These are phyloP conservation scores for Arthrobotrys entomopaga DNA, from an alignment of 2,329 filamentous ascomycete species.

Conservation along the genomic window DNA sequence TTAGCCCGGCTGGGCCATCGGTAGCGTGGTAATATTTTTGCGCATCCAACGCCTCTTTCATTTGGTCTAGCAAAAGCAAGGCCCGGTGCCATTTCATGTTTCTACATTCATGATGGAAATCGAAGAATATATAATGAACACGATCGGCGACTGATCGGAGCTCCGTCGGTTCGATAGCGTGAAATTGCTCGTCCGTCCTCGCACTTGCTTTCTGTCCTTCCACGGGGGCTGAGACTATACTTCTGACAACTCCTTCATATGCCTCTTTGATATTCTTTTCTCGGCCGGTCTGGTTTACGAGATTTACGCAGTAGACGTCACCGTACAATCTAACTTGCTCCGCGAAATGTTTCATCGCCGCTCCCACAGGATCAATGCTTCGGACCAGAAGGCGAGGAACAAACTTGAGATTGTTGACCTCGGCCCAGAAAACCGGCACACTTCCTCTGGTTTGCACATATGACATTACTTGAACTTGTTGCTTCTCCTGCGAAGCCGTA, in stretches of 20 bases:
- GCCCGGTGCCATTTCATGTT: conserved; percentile 93
- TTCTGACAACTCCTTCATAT: conserved; percentile 88
- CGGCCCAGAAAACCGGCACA: conserved; percentile 94
- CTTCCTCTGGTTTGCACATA: conserved; percentile 97
- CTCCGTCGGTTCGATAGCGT: conserved; percentile 74
- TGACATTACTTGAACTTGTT: conserved; percentile 87
- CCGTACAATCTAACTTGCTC: conserved; percentile 95
- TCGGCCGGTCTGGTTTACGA: conserved; percentile 95
- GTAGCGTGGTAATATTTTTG: conserved; percentile 94
- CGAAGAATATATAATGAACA: conserved; percentile 96
- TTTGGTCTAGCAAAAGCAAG: conserved; percentile 82
- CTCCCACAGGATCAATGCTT: conserved; percentile 80
- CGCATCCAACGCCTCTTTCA: conserved; percentile 77
- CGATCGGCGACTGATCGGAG: conserved; percentile 77
- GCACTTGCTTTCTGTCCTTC: conserved; percentile 74
- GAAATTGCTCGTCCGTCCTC: conserved; percentile 81
- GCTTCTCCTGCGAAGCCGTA: conserved; percentile 64
- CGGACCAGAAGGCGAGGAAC: conserved; percentile 89
- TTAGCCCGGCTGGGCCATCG: conserved; percentile 77
- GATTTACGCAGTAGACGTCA: conserved; percentile 95
- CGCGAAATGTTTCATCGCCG: conserved; percentile 86
- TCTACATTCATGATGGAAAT: conserved; percentile 98
- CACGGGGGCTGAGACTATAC: conserved; percentile 74
- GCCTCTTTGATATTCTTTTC: conserved; percentile 90
- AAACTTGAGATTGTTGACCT: conserved; percentile 92